A percentile compares a stretch with the other conserved stretches of the same genome.
Conservation (phyloP, 1,139 yeast genomes). For the Yamadazyma blattariae region DNA sequence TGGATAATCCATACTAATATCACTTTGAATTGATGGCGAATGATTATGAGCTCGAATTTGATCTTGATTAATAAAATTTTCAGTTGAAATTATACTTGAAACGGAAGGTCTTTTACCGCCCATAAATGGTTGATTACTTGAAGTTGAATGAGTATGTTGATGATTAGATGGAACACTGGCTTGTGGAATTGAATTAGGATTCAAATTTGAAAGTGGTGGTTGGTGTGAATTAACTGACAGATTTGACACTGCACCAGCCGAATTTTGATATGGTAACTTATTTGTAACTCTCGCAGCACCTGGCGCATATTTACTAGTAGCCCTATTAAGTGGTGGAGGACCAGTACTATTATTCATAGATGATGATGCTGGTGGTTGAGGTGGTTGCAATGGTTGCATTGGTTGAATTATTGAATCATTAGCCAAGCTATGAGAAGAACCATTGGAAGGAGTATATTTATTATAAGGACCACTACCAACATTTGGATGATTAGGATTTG, state of each 20-base stretch:
- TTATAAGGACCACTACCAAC: slow-evolving; percentile 1
- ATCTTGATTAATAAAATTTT: slow-evolving; percentile 17
- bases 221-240: slow-evolving; percentile 11
- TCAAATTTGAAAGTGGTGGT: slow-evolving; percentile 3
- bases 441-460: slow-evolving; percentile 28
- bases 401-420: slow-evolving; percentile 5
- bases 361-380: slow-evolving; percentile 1
- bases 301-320: slow-evolving; percentile 14
- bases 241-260: slow-evolving; percentile 12
- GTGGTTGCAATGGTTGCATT: background rate
- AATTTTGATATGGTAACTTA: slow-evolving; percentile 13
- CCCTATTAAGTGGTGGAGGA: slow-evolving; percentile 11
- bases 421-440: slow-evolving; percentile 21
- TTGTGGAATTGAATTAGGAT: background rate
- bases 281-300: slow-evolving; percentile 8
- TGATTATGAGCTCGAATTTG: slow-evolving; percentile 18
- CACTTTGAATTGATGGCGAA: slow-evolving; percentile 33
- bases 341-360: background rate
- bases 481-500: background rate
- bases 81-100: slow-evolving; percentile 24
- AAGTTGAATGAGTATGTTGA: background rate
- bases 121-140: slow-evolving; percentile 3
- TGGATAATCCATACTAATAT: slow-evolving; percentile 31
- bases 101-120: slow-evolving; percentile 22
- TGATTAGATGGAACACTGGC: background rate